Evolutionary conservation across 331 rosid genomes (phyloP).

Genomic region (Dryas integrifolia): DNA sequence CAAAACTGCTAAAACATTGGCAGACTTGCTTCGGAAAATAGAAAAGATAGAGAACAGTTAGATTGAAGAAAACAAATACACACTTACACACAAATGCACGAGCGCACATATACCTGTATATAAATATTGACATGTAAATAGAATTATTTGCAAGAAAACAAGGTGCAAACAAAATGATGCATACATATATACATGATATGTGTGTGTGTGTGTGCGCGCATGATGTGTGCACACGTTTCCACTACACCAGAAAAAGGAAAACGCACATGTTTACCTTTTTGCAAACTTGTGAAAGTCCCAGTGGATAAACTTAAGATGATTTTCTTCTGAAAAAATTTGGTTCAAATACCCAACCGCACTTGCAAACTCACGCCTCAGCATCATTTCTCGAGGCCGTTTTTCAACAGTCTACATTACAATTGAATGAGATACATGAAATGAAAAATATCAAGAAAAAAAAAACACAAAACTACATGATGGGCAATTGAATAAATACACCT

Average conservation of each 20-base stretch:
- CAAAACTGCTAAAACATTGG: constrained; percentile 89
- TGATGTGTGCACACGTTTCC: background rate
- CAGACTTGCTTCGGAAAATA: constrained; percentile 80
- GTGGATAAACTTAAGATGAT: constrained; percentile 83
- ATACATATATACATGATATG: background rate
- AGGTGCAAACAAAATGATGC: background rate
- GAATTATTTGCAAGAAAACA: background rate
- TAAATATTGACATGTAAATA: background rate
- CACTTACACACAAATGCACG: background rate
- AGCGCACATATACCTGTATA: background rate
- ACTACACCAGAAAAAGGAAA: background rate
- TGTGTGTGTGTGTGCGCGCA: background rate
- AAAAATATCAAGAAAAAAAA: constrained; percentile 15
- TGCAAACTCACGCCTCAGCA: constrained; percentile 93
- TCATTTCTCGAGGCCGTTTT: constrained; percentile 98
- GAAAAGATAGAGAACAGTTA: constrained; percentile 29
- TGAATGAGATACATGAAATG: constrained; percentile 24
- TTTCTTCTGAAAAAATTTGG: constrained; percentile 63
- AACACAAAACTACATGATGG: background rate
- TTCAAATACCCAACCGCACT: constrained; percentile 89
- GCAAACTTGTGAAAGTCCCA: constrained; percentile 99
- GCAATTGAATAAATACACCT: background rate
- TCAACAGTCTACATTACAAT: constrained; percentile 72
- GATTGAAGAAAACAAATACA: constrained; percentile 9
- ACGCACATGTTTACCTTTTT: constrained; percentile 53